These are phyloP conservation scores for Debaryomyces udenii DNA, from an alignment of 1,139 yeast species.

Conservation along the genomic window DNA sequence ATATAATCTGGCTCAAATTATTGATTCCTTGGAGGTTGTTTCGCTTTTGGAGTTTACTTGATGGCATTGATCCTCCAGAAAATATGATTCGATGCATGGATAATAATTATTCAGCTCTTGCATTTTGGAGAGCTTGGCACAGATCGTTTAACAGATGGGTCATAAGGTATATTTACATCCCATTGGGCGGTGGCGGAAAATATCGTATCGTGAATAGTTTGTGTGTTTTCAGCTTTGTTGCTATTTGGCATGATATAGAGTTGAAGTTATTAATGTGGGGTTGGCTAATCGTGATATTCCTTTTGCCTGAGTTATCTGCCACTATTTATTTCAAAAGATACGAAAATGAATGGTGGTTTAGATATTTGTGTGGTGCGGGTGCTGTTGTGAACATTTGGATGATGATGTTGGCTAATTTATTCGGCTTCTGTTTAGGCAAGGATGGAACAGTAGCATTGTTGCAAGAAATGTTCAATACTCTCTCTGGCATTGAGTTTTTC, in stretches of 20 bases:
- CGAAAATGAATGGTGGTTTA: constrained; percentile 64
- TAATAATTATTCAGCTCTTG: constrained; percentile 87
- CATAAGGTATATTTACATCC: constrained; percentile 78
- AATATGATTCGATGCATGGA: constrained; percentile 97
- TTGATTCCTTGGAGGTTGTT: constrained; percentile 96
- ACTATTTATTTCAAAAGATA: constrained; percentile 48
- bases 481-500: constrained; percentile 67
- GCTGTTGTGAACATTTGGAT: constrained; percentile 91
- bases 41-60: constrained; percentile 87
- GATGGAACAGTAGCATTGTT: constrained; percentile 78
- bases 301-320: constrained; percentile 85
- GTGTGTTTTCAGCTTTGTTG: constrained; percentile 94
- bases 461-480: constrained; percentile 70
- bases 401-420: constrained; percentile 97
- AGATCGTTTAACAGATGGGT: constrained; percentile 92
- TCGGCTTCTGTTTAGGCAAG: constrained; percentile 90
- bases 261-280: constrained; percentile 90
- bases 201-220: constrained; percentile 73
- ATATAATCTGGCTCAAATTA: constrained; percentile 88
- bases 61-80: constrained; percentile 95
- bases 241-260: constrained; percentile 98
- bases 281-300: constrained; percentile 85
- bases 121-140: constrained; percentile 99
- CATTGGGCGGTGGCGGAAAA: constrained; percentile 78
- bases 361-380: constrained; percentile 83